Conservation (phyloP, 441 rosid species). For the Jatropha multifida region DNA sequence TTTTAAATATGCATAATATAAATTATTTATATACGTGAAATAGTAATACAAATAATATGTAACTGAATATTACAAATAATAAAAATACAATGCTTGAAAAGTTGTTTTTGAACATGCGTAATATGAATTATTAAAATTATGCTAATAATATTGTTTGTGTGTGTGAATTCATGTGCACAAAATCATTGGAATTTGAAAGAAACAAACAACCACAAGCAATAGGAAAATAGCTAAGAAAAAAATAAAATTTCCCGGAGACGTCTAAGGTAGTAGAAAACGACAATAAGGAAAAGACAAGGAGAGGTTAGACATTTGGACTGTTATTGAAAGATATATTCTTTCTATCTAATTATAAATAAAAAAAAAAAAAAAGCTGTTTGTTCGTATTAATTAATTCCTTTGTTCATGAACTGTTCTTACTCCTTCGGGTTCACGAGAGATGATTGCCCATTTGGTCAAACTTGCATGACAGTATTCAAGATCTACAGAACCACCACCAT, state of each 20-base stretch:
- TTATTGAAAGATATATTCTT: not conserved
- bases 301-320: not conserved
- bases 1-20: no score
- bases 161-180: not conserved
- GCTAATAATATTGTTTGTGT: no score
- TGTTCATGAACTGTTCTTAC: not conserved
- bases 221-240: not conserved
- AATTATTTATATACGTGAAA: no score
- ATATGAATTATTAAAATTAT: no score
- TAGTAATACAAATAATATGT: no score
- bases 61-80: no score
- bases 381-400: not conserved
- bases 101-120: no score
- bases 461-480: not conserved
- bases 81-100: no score
- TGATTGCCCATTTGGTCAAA: not conserved
- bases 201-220: not conserved
- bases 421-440: not conserved
- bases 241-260: not conserved
- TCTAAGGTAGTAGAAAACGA: conserved; percentile 1
- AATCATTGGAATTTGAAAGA: not conserved
- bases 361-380: not conserved
- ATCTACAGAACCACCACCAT: not conserved
- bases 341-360: not conserved
- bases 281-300: not conserved